phyloP scores from a whole-genome alignment of 768 basidiomycete species.

The Clavaria fumosa region DNA sequence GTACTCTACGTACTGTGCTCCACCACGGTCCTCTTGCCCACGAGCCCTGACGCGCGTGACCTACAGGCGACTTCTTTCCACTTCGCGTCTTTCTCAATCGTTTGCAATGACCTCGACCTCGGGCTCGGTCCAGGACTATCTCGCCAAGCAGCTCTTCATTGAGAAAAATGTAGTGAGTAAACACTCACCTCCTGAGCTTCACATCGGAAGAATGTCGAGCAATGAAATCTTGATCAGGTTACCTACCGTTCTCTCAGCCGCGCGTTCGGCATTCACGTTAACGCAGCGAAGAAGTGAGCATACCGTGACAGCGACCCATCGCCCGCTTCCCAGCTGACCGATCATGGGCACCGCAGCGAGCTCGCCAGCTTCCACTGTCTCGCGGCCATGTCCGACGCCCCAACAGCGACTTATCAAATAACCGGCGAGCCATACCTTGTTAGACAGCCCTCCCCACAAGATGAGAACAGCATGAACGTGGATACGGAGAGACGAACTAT shows the following conservation, averaged over 20 bases:
- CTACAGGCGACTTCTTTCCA: too few relatives aligned
- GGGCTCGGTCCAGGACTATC: slow-evolving; percentile 25
- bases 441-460: slow-evolving; percentile 3
- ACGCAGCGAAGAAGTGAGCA: slow-evolving; percentile 60
- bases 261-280: slow-evolving; percentile 55
- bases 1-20: too few relatives aligned
- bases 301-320: slow-evolving; percentile 1
- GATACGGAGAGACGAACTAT: slow-evolving; percentile 26
- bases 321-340: too few relatives aligned
- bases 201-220: too few relatives aligned
- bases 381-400: slow-evolving; percentile 26
- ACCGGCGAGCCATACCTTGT: slow-evolving; percentile 30
- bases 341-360: slow-evolving; percentile 34
- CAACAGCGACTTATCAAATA: slow-evolving; percentile 57
- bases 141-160: slow-evolving; percentile 36
- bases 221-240: too few relatives aligned
- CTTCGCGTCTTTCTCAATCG: too few relatives aligned
- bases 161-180: slow-evolving; percentile 32
- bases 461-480: slow-evolving; percentile 16
- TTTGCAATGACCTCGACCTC: background rate
- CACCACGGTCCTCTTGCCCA: too few relatives aligned
- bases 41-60: too few relatives aligned
- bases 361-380: slow-evolving; percentile 42
- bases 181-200: too few relatives aligned
- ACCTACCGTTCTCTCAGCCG: slow-evolving; percentile 69